Evolutionary conservation across 306 rosid species (phyloP).

Genomic region (Quercus variabilis): DNA sequence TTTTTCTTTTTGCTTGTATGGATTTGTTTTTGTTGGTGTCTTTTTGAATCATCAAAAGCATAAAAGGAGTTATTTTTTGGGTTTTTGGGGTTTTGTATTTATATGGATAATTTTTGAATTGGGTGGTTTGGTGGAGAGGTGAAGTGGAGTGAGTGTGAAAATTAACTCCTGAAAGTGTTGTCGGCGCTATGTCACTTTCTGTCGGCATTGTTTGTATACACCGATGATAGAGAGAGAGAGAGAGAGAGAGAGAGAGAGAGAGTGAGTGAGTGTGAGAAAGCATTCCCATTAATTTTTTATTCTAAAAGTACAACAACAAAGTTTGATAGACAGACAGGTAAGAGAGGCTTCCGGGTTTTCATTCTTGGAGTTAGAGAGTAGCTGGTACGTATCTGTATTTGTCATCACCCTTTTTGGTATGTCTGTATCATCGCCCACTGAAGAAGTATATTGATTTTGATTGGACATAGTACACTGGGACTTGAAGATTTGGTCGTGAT

Average conservation of each 20-base stretch:
- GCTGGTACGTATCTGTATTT: not conserved
- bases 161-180: slow-evolving; percentile 44
- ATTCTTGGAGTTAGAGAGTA: slow-evolving; percentile 27
- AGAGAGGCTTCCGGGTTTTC: slow-evolving; percentile 40
- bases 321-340: not conserved
- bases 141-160: not conserved
- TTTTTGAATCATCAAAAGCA: slow-evolving; percentile 23
- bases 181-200: slow-evolving; percentile 94
- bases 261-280: slow-evolving; percentile 10
- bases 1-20: slow-evolving; percentile 25
- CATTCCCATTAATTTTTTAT: slow-evolving; percentile 34
- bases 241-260: not conserved
- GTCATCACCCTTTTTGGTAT: slow-evolving; percentile 16
- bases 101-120: slow-evolving; percentile 31
- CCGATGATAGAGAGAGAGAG: slow-evolving; percentile 33
- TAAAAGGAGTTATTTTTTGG: slow-evolving; percentile 14
- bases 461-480: not conserved
- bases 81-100: slow-evolving; percentile 4
- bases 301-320: slow-evolving; percentile 32
- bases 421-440: slow-evolving; percentile 1
- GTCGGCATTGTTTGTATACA: slow-evolving; percentile 74
- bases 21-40: slow-evolving; percentile 20
- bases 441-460: slow-evolving; percentile 34
- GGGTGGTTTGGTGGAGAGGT: slow-evolving; percentile 52
- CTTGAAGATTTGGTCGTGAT: slow-evolving; percentile 21